A percentile compares a stretch with the other conserved stretches of the same genome.
These are phyloP conservation scores for Teratosphaeria gauchensis DNA, from an alignment of 2,329 filamentous ascomycete species.

Conservation along the genomic window DNA sequence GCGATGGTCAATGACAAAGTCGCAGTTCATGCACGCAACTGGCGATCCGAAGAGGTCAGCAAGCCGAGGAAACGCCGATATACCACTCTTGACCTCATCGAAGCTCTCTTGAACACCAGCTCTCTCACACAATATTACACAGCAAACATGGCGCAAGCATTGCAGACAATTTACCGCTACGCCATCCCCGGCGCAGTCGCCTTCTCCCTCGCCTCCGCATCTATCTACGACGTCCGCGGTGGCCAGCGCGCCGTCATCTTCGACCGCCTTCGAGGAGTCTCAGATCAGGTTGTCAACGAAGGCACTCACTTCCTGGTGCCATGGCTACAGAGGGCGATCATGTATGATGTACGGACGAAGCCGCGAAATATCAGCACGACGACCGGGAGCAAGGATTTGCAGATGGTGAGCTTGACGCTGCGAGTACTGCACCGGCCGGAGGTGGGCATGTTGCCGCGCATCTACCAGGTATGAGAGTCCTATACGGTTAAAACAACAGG, in stretches of 20 bases:
- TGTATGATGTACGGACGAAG: conserved; percentile 96
- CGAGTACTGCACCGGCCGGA: conserved; percentile 91
- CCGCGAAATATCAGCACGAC: conserved; percentile 96
- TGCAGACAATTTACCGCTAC: conserved; percentile 55
- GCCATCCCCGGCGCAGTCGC: conserved; percentile 66
- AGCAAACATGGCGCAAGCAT: conserved; percentile 34
- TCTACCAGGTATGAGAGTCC: conserved; percentile 79
- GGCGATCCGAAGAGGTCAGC: neutral
- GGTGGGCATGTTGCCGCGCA: conserved; percentile 85
- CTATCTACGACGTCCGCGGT: conserved; percentile 94
- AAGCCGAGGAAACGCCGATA: neutral
- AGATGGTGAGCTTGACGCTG: conserved; percentile 98
- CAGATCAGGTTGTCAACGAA: conserved; percentile 86
- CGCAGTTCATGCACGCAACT: neutral
- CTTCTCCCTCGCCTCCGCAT: conserved; percentile 59
- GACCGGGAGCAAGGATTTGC: conserved; percentile 95
- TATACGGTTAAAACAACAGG: neutral
- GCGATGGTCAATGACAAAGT: neutral
- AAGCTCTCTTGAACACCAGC: neutral
- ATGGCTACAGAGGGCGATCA: conserved; percentile 88
- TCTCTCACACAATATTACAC: neutral
- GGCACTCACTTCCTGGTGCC: conserved; percentile 94
- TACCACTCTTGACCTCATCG: neutral
- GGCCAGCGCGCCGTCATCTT: conserved; percentile 95
- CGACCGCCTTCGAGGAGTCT: conserved; percentile 83